phyloP scores from a whole-genome alignment of 805 yeast genomes.

The Candida quercuum region DNA sequence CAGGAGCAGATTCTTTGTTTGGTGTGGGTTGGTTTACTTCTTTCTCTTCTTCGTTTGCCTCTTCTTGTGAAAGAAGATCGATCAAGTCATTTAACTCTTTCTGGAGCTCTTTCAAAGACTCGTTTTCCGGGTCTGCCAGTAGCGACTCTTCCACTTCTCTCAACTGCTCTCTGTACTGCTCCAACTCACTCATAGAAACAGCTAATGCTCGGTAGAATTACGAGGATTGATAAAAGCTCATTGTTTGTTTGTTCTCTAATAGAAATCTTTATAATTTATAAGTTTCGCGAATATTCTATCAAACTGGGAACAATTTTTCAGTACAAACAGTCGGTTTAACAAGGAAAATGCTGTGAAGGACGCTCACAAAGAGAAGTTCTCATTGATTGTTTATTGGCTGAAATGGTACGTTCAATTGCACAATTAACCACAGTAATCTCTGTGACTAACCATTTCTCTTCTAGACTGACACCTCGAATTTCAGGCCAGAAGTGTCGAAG shows the following conservation, averaged over 20 bases:
- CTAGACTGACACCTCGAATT: constrained; percentile 29
- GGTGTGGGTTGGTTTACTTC: neutral
- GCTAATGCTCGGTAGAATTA: too few relatives aligned
- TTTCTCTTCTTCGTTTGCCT: neutral
- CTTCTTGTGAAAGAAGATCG: constrained; percentile 7
- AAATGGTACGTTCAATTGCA: too few relatives aligned
- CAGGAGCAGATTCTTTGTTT: neutral
- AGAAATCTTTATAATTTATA: too few relatives aligned
- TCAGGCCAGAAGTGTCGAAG: constrained; percentile 33
- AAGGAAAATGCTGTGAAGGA: too few relatives aligned
- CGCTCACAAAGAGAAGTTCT: too few relatives aligned
- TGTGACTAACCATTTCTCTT: neutral
- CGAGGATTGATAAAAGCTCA: too few relatives aligned
- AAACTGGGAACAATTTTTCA: too few relatives aligned
- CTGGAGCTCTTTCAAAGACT: constrained; percentile 9
- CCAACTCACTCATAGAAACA: constrained; percentile 18
- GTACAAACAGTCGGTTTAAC: too few relatives aligned
- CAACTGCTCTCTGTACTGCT: constrained; percentile 15
- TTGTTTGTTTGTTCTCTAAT: too few relatives aligned
- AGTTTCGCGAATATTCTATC: too few relatives aligned
- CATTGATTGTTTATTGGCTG: too few relatives aligned
- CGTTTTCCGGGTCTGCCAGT: constrained; percentile 12
- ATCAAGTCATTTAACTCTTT: constrained; percentile 14
- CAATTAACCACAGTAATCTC: neutral
- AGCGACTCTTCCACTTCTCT: constrained; percentile 13